Percentiles rank a stretch among this genome's conserved stretches.
phyloP scores from a whole-genome alignment of 140 eudicot species.

The Bidens hawaiensis region DNA sequence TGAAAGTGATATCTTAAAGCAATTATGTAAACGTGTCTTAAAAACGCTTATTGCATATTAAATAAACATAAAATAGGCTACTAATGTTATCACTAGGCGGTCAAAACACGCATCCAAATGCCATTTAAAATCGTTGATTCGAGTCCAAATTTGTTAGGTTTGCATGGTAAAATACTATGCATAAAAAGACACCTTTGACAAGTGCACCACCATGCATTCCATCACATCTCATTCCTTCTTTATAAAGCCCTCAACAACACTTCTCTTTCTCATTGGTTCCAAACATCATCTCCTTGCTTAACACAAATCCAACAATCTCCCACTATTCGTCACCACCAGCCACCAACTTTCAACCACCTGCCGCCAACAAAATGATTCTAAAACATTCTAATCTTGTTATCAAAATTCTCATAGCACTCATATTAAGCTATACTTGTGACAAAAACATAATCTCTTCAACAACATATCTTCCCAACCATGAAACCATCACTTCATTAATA shows the following conservation, averaged over 20 bases:
- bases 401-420: slow-evolving; percentile 41
- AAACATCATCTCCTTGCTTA: slow-evolving; percentile 27
- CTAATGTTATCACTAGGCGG: not conserved
- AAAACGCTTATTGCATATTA: not conserved
- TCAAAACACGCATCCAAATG: not conserved
- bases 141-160: slow-evolving; percentile 16
- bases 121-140: not conserved
- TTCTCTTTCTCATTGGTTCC: slow-evolving; percentile 22
- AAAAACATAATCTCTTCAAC: slow-evolving; percentile 40
- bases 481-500: slow-evolving; percentile 31
- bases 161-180: slow-evolving; percentile 17
- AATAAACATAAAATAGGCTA: not conserved
- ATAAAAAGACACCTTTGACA: slow-evolving; percentile 12
- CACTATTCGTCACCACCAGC: slow-evolving; percentile 17
- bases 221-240: slow-evolving; percentile 30
- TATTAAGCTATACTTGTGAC: slow-evolving; percentile 40
- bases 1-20: not conserved
- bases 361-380: slow-evolving; percentile 19
- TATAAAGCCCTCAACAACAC: slow-evolving; percentile 41
- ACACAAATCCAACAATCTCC: slow-evolving; percentile 3
- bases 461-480: slow-evolving; percentile 25
- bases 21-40: not conserved
- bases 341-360: not conserved
- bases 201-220: slow-evolving; percentile 30
- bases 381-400: slow-evolving; percentile 33